Percentiles rank a stretch among this genome's conserved stretches.
phyloP scores from a whole-genome alignment of 106 monocot species.

The Gastrodia elata region DNA sequence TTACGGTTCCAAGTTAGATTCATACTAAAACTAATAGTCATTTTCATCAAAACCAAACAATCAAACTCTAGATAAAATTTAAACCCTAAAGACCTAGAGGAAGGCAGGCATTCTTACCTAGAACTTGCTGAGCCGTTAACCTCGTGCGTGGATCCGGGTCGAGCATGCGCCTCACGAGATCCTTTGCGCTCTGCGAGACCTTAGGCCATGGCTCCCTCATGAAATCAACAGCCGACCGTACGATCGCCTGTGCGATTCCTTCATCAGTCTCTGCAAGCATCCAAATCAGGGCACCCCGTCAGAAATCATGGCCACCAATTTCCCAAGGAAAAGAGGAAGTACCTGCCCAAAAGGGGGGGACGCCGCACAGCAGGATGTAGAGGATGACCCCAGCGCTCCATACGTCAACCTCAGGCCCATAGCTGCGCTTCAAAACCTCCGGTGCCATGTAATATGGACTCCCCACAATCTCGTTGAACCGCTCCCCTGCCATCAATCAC shows the following conservation, averaged over 20 bases:
- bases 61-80: too few relatives aligned
- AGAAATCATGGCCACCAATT: not conserved
- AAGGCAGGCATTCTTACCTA: slow-evolving; percentile 20
- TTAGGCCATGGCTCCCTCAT: slow-evolving; percentile 60
- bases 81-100: not conserved
- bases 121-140: slow-evolving; percentile 50
- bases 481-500: too few relatives aligned
- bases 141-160: slow-evolving; percentile 41
- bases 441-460: slow-evolving; percentile 69
- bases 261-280: slow-evolving; percentile 60
- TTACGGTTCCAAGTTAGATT: too few relatives aligned
- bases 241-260: slow-evolving; percentile 48
- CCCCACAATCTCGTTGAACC: slow-evolving; percentile 48
- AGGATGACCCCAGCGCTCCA: slow-evolving; percentile 67
- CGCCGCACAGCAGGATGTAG: slow-evolving; percentile 56
- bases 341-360: slow-evolving; percentile 77
- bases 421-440: slow-evolving; percentile 49
- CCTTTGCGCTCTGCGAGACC: slow-evolving; percentile 48
- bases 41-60: too few relatives aligned
- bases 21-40: too few relatives aligned
- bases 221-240: slow-evolving; percentile 35
- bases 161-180: slow-evolving; percentile 50
- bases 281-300: not conserved
- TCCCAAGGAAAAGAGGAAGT: not conserved
- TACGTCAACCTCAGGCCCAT: slow-evolving; percentile 49